Evolutionary conservation across 2,329 filamentous ascomycete species (phyloP), one percentile per base, ranked within the genome.

Genomic region (Fusarium liriodendri): DNA sequence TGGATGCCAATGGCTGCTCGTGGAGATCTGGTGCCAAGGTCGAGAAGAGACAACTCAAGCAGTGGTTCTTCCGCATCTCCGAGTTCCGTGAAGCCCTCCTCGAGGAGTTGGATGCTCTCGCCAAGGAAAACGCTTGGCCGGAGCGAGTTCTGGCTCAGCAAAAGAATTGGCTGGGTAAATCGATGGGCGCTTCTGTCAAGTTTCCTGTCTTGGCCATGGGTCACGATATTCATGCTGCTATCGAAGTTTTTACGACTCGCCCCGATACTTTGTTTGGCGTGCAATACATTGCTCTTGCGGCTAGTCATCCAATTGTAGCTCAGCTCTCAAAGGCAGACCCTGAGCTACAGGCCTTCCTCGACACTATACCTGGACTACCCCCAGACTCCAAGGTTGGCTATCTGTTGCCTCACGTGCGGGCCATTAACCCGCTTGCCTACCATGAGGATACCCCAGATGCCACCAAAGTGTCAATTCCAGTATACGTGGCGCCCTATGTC

Each of bases 21-120:
- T 98, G 95, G 95, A 90, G 95, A 66, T 97, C 94, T 2, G 95
- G 95, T 11, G 95, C 94, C 59, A 92, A 93, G 80, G 94, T 97
- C 20, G 93, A 97, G 82, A 93, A 95, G 83, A 86, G 90, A 68
- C 89, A 90, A 75, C 85, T 97, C 57, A 94, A 93, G 83, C 95
- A 98, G 82, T 98, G 95, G 95, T 97, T 97, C 81, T 90, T 97
- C 73, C 91, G 91, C 71, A 97, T 97, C 78, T 96, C 94, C 5
- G 89, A 90, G 58, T 97, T 94, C 79, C 91, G 93, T 70, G 91
- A 96, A 63, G 86, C 89, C 5, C 84, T 97, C 9, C 84, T 97
- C 29, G 85, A 91, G 32, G 94, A 94, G 71, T 86, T 97, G 1
- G 89, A 94, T 33, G 82, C 85, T 5, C 86, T 97, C 38, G 86